Evolutionary conservation across 164 flowering plant species (phyloP).

Genomic region (Protea cynaroides): DNA sequence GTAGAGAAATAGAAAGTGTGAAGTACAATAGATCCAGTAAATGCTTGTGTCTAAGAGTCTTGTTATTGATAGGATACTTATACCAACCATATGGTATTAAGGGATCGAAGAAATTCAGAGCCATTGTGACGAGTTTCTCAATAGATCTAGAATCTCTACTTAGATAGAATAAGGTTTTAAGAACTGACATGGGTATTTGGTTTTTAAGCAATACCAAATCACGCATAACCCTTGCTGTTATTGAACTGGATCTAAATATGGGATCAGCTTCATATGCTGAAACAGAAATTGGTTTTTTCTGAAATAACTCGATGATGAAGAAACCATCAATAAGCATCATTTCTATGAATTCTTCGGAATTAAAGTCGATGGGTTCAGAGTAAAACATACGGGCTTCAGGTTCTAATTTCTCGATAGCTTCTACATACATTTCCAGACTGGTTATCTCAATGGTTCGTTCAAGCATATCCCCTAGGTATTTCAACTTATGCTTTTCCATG

Average conservation of each 20-base stretch:
- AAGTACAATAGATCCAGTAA: constrained; percentile 27
- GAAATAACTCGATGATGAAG: constrained; percentile 34
- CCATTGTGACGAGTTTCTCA: constrained; percentile 15
- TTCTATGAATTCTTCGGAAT: not conserved
- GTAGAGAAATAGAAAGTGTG: too few species aligned
- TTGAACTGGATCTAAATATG: constrained; percentile 34
- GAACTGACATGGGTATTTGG: constrained; percentile 42
- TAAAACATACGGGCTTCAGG: not conserved
- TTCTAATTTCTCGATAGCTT: not conserved
- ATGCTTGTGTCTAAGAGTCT: constrained; percentile 13
- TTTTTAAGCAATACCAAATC: constrained; percentile 60
- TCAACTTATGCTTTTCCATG: constrained; percentile 3
- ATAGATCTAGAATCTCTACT: not conserved
- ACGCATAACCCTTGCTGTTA: constrained; percentile 34
- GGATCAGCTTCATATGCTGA: constrained; percentile 29
- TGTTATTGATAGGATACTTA: too few species aligned
- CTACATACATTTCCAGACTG: not conserved
- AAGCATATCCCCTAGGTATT: not conserved
- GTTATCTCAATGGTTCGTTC: not conserved
- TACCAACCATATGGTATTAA: too few species aligned
- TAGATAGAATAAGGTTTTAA: constrained; percentile 28
- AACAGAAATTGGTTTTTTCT: not conserved
- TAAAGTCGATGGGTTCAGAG: not conserved
- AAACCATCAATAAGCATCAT: not conserved
- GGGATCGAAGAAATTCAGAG: constrained; percentile 24